These are phyloP conservation scores for Pestalotiopsis sp. DNA, from an alignment of 2,329 filamentous ascomycete species.

Conservation along the genomic window DNA sequence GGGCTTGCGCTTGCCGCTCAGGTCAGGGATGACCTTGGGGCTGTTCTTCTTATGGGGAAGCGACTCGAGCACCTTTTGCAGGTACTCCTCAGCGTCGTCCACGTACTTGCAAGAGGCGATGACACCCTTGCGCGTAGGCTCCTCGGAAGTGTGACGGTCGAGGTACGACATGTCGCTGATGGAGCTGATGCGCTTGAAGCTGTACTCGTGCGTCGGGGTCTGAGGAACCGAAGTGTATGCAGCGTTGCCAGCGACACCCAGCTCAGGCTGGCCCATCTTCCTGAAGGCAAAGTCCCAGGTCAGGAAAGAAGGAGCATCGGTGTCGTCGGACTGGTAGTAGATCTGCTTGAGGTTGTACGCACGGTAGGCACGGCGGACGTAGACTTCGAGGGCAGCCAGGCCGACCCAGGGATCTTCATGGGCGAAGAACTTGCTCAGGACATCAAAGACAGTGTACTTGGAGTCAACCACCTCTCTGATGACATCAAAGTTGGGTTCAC, in stretches of 20 bases:
- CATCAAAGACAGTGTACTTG: conserved; percentile 97
- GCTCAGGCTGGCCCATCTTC: conserved; percentile 91
- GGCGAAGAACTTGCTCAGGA: conserved; percentile 91
- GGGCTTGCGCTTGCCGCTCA: conserved; percentile 72
- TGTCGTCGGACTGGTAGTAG: conserved; percentile 82
- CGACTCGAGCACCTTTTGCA: conserved; percentile 81
- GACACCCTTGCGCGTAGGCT: conserved; percentile 87
- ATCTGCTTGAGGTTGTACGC: conserved; percentile 90
- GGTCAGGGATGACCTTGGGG: conserved; percentile 68
- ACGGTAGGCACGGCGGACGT: conserved; percentile 94
- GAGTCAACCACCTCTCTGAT: conserved; percentile 99
- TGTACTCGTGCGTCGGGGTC: conserved; percentile 65
- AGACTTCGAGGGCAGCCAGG: conserved; percentile 91
- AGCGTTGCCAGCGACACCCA: conserved; percentile 78
- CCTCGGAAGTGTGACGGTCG: conserved; percentile 69
- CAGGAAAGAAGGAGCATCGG: conserved; percentile 68
- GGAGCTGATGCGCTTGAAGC: conserved; percentile 84
- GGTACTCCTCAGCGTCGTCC: conserved; percentile 88
- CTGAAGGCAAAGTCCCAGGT: conserved; percentile 96
- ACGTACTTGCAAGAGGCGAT: conserved; percentile 92
- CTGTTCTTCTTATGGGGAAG: conserved; percentile 68
- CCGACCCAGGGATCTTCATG: conserved; percentile 95
- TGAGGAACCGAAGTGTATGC: conserved; percentile 83
- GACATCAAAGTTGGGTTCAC: conserved; percentile 85
- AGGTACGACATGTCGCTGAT: conserved; percentile 97